Conservation (phyloP, 148 eudicot species). For the Rhododendron kiyosumense region DNA sequence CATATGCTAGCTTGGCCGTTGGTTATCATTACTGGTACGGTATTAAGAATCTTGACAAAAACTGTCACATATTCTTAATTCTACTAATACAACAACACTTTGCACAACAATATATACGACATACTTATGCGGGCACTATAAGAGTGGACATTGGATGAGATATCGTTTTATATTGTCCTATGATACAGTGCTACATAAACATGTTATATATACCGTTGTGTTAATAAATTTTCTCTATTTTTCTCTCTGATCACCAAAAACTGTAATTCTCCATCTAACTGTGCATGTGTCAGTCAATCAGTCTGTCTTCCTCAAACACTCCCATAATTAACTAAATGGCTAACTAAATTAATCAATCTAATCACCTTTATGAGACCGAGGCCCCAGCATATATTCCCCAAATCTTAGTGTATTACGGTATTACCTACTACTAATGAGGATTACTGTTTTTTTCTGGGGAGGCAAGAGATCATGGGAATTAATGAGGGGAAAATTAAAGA, state of each 20-base stretch:
- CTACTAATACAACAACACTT: too few relatives aligned
- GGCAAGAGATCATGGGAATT: not conserved
- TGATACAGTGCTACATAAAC: too few relatives aligned
- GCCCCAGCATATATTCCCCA: conserved; percentile 11
- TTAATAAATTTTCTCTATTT: not conserved
- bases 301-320: not conserved
- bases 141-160: too few relatives aligned
- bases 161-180: too few relatives aligned
- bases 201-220: not conserved
- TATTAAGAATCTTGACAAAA: too few relatives aligned
- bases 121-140: too few relatives aligned
- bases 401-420: not conserved
- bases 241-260: not conserved
- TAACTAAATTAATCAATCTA: not conserved
- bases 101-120: too few relatives aligned
- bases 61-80: too few relatives aligned
- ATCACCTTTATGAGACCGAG: not conserved
- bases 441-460: not conserved
- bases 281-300: not conserved
- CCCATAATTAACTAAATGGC: not conserved
- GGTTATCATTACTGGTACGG: too few relatives aligned
- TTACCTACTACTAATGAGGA: not conserved
- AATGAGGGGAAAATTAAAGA: not conserved
- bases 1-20: too few relatives aligned
- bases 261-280: not conserved